Evolutionary conservation across 1,284 basidiomycete genomes (phyloP), one percentile per base, ranked within the genome.

Genomic region (Melampsora americana): DNA sequence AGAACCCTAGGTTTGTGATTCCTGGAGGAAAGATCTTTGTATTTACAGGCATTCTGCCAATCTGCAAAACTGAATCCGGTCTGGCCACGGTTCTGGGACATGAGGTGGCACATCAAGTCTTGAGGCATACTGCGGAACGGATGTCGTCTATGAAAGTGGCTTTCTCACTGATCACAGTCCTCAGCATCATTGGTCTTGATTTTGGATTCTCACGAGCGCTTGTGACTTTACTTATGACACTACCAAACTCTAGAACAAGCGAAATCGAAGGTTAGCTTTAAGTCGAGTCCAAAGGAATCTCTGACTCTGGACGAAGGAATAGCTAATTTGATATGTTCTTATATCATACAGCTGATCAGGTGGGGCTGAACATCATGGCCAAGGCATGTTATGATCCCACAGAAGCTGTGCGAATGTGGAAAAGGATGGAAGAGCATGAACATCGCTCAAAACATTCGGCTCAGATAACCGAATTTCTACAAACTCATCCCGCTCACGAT

Each of bases 21-120:
- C 73, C 73, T 26, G 73, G 73, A 5, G 82, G 82, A 42, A 81
- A 82, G 66, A 82, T 83, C 71, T 83, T 76, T 68, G 73, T 76
- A 20, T 76, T 76, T n/a, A 76, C 73, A 11, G 74, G 74, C 9
- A 77, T 77, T 16, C 53, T 77, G 18, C 66, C 66, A 28, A 69
- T 77, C 16, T 77, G 74, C 62, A 80, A 78, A 23, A 79, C 79
- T 66, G 77, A 80, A 5, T 81, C 80, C 32, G 82, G 81, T 4
- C 74, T 83, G 14, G 82, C 82, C 1, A 82, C 82, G 2, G 81
- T 83, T 2, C 72, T 83, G 11, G 79, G 81, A 9, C 82, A 83
- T 77, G 82, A 79, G 68, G 77, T 79, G 30, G 79, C 81, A 0
- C 82, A 83, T 69, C 80, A 82, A 78, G 79, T 82, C 35, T 79